These are phyloP conservation scores for Huntiella decipiens DNA, from an alignment of 2,329 filamentous ascomycete species.

Conservation along the genomic window DNA sequence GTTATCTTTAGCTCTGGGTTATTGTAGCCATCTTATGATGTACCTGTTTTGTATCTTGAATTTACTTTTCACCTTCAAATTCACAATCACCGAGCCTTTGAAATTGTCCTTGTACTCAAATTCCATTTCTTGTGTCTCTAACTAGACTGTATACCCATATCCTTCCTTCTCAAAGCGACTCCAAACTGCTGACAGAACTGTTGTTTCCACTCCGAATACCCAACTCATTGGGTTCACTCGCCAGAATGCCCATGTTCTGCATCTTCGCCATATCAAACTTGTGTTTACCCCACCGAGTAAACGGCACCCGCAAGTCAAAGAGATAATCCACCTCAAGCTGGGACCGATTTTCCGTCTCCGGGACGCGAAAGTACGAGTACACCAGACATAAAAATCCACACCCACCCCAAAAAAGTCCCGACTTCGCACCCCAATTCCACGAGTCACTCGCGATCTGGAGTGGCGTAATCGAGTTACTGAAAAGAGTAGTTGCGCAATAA, in stretches of 20 bases:
- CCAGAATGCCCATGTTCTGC: neutral
- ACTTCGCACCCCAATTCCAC: slow-evolving; percentile 21
- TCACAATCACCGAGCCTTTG: too few relatives aligned
- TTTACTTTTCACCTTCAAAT: too few relatives aligned
- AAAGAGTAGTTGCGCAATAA: slow-evolving; percentile 16
- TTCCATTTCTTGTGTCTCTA: too few relatives aligned
- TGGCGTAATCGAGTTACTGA: slow-evolving; percentile 14
- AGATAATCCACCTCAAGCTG: slow-evolving; percentile 18
- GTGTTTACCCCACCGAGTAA: slow-evolving; percentile 3
- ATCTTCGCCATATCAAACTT: neutral
- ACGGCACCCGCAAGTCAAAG: slow-evolving; percentile 14
- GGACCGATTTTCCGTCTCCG: slow-evolving; percentile 18
- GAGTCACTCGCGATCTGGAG: slow-evolving; percentile 18
- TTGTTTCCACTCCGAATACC: neutral
- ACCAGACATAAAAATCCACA: slow-evolving; percentile 22
- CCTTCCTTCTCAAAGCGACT: too few relatives aligned
- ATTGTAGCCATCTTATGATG: neutral
- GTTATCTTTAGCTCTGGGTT: neutral
- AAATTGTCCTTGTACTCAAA: too few relatives aligned
- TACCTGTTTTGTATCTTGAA: too few relatives aligned
- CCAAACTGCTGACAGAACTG: too few relatives aligned
- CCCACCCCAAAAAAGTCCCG: slow-evolving; percentile 20
- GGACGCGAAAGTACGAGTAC: slow-evolving; percentile 27
- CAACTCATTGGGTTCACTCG: neutral
- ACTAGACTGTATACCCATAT: too few relatives aligned